Evolutionary conservation across 2,329 filamentous ascomycete genomes (phyloP).

Genomic region (Sporothrix variecibatus): DNA sequence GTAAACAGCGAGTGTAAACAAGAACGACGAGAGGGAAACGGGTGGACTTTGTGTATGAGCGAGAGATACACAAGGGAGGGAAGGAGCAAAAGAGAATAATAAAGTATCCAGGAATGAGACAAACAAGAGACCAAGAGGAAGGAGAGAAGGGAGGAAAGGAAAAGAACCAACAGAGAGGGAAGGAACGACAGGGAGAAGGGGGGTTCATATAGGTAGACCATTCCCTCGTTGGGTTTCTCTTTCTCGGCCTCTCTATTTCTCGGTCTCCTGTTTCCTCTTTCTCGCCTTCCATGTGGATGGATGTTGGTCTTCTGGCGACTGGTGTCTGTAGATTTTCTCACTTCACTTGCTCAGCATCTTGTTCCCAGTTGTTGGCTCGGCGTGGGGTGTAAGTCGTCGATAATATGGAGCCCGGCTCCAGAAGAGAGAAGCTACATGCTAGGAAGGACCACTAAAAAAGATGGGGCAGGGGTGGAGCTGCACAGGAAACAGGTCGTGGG

Average conservation of each 20-base stretch:
- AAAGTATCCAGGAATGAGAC: neutral
- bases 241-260: no score
- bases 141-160: slow-evolving; percentile 8
- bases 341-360: neutral
- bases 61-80: slow-evolving; percentile 18
- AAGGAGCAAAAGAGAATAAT: neutral
- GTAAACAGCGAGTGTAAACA: slow-evolving; percentile 25
- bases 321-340: neutral
- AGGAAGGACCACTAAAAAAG: slow-evolving; percentile 16
- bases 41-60: slow-evolving; percentile 13
- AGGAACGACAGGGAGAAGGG: slow-evolving; percentile 19
- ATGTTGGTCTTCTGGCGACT: neutral
- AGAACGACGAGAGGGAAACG: slow-evolving; percentile 11
- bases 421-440: neutral
- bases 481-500: slow-evolving; percentile 8
- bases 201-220: slow-evolving; percentile 20
- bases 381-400: slow-evolving; percentile 12
- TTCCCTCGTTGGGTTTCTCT: neutral
- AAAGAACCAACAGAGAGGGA: neutral
- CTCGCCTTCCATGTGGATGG: neutral
- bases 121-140: slow-evolving; percentile 2
- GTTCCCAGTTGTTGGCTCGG: slow-evolving; percentile 1
- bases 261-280: neutral
- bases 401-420: slow-evolving; percentile 5
- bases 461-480: slow-evolving; percentile 17